Percentiles rank a stretch among this genome's conserved stretches.
phyloP scores from a whole-genome alignment of 441 rosid species.

The Euphorbia celastroides region DNA sequence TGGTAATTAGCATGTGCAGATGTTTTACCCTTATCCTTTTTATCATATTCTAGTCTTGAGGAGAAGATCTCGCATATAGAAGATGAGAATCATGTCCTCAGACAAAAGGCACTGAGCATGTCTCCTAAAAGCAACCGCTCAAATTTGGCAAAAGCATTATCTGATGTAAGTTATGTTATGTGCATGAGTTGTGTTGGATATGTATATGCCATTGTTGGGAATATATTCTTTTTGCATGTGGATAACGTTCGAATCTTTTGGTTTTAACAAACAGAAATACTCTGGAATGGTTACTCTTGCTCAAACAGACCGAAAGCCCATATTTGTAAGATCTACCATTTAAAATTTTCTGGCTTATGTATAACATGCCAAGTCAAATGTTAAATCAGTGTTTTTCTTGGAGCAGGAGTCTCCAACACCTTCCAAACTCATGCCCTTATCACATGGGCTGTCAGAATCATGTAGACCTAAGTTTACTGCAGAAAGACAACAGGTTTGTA shows the following conservation, averaged over 20 bases:
- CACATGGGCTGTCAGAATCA: slow-evolving; percentile 76
- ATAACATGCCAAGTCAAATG: not conserved
- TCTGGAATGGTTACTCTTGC: slow-evolving; percentile 46
- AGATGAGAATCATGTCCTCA: slow-evolving; percentile 82
- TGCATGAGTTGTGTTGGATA: not conserved
- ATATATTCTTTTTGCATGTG: not conserved
- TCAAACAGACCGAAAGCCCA: slow-evolving; percentile 48
- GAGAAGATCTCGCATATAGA: slow-evolving; percentile 70
- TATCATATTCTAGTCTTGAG: slow-evolving; percentile 49
- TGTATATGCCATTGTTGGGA: not conserved
- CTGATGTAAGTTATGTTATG: slow-evolving; percentile 54
- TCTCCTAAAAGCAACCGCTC: slow-evolving; percentile 51
- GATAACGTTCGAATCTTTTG: slow-evolving; percentile 1
- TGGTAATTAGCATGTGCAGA: not conserved
- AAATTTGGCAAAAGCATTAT: slow-evolving; percentile 42
- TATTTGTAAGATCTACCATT: slow-evolving; percentile 56
- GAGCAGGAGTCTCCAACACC: slow-evolving; percentile 93
- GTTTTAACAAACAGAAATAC: slow-evolving; percentile 51
- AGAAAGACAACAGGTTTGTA: slow-evolving; percentile 73
- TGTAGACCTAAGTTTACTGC: slow-evolving; percentile 74
- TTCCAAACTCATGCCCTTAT: slow-evolving; percentile 67
- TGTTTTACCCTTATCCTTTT: slow-evolving; percentile 13
- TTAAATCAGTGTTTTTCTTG: slow-evolving; percentile 13
- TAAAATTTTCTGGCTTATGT: slow-evolving; percentile 6
- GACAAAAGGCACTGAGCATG: slow-evolving; percentile 63